Percentiles rank a stretch among this genome's conserved stretches.
These are phyloP conservation scores for Babesia ovis DNA, from an alignment of 169 alveolate genomes.

Conservation along the genomic window DNA sequence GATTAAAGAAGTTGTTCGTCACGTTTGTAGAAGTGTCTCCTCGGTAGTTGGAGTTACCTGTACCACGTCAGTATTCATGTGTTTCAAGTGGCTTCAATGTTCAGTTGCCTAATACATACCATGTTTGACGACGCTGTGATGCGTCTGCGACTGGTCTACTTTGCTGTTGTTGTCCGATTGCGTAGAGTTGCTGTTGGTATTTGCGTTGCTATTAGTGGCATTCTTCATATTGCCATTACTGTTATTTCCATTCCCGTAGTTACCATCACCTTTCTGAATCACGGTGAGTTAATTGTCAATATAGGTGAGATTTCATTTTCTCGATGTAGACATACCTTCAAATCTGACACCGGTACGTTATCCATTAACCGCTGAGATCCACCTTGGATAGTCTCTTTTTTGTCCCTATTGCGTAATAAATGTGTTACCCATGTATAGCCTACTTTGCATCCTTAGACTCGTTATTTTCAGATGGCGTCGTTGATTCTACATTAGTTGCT, in stretches of 20 bases:
- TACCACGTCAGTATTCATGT: neutral
- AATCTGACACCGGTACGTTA: slow-evolving; percentile 23
- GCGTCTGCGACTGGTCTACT: slow-evolving; percentile 7
- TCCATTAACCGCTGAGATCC: slow-evolving; percentile 34
- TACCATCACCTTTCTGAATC: slow-evolving; percentile 4
- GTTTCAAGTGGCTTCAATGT: neutral
- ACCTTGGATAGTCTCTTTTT: slow-evolving; percentile 2
- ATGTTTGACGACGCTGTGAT: slow-evolving; percentile 8
- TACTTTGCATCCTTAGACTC: neutral
- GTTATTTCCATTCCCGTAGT: neutral
- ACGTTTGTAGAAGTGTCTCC: slow-evolving; percentile 70
- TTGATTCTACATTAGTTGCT: neutral
- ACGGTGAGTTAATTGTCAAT: neutral
- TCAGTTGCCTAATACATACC: slow-evolving; percentile 7
- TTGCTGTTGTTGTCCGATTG: slow-evolving; percentile 25
- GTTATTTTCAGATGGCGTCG: neutral
- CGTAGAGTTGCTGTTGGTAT: slow-evolving; percentile 12
- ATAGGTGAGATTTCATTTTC: too few species aligned
- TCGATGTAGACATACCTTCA: slow-evolving; percentile 8
- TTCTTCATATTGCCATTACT: neutral
- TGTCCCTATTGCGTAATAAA: neutral
- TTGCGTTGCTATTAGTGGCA: neutral
- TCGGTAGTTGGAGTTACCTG: slow-evolving; percentile 44
- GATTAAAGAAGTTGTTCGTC: slow-evolving; percentile 66
- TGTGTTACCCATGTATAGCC: neutral